phyloP scores from a whole-genome alignment of 2,329 filamentous ascomycete genomes.

The Claviceps citrina region DNA sequence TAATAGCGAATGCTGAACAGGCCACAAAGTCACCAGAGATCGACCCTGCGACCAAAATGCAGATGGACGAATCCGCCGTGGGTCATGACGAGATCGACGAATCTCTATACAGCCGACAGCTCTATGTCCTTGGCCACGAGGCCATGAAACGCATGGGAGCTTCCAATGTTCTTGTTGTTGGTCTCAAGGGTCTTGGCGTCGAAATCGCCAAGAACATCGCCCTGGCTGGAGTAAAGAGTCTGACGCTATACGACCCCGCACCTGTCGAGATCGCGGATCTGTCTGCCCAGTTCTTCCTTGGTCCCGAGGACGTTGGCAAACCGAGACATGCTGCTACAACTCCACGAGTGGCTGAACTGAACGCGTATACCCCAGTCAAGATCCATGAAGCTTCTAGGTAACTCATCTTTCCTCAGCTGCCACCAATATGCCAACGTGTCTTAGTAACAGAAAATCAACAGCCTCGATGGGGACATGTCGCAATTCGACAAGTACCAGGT shows the following conservation, averaged over 20 bases:
- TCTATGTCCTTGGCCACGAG: conserved; percentile 55
- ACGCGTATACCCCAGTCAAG: conserved; percentile 84
- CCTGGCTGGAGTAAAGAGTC: conserved; percentile 91
- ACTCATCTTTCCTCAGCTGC: conserved; percentile 7
- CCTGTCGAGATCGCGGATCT: conserved; percentile 75
- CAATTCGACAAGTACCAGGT: conserved; percentile 85
- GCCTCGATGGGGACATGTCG: conserved; percentile 59
- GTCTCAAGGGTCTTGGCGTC: conserved; percentile 84
- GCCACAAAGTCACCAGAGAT: conserved; percentile 38
- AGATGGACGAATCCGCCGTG: conserved; percentile 45
- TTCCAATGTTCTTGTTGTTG: conserved; percentile 84
- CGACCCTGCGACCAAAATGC: conserved; percentile 49
- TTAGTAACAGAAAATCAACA: conserved; percentile 18
- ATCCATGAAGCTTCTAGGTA: conserved; percentile 50
- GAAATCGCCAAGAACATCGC: conserved; percentile 99
- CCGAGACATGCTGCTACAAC: conserved; percentile 75
- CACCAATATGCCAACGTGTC: background rate
- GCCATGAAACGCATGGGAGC: conserved; percentile 99
- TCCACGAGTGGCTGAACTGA: conserved; percentile 82
- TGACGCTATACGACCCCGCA: conserved; percentile 81
- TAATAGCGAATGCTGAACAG: conserved; percentile 19
- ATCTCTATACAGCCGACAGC: conserved; percentile 58
- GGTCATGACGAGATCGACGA: conserved; percentile 51
- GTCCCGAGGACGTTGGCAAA: conserved; percentile 75
- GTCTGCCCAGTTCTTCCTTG: conserved; percentile 95